A percentile compares a stretch with the other conserved stretches of the same genome.
These are phyloP conservation scores for Cardamine occulta DNA, from an alignment of 345 rosid genomes.

Conservation along the genomic window DNA sequence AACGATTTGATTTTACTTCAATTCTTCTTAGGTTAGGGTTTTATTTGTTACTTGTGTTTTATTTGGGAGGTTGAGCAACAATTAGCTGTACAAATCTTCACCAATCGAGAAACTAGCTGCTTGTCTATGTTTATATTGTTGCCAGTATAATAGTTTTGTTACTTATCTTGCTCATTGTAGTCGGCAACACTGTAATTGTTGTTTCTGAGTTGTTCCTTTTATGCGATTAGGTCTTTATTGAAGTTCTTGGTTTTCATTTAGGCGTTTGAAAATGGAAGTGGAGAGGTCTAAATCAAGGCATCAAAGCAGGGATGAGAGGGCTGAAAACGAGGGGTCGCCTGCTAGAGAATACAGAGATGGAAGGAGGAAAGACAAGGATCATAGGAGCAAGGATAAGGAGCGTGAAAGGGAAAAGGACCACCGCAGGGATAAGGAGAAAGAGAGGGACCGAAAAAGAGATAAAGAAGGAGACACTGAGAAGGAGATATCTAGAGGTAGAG, in stretches of 20 bases:
- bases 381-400: constrained; percentile 52
- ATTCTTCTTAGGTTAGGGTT: constrained; percentile 27
- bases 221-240: constrained; percentile 25
- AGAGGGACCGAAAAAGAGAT: constrained; percentile 47
- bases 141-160: constrained; percentile 1
- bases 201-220: constrained; percentile 1
- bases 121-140: background rate
- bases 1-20: background rate
- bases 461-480: constrained; percentile 51
- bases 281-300: constrained; percentile 42
- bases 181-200: constrained; percentile 2
- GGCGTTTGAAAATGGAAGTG: constrained; percentile 36
- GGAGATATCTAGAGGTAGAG: constrained; percentile 46
- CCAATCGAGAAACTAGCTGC: background rate
- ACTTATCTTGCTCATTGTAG: background rate
- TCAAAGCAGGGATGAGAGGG: constrained; percentile 42
- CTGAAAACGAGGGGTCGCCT: constrained; percentile 38
- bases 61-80: constrained; percentile 8
- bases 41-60: background rate
- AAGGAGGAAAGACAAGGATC: constrained; percentile 57
- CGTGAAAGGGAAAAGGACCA: constrained; percentile 52
- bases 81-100: background rate
- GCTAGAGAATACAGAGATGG: constrained; percentile 47
- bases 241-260: constrained; percentile 12
- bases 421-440: constrained; percentile 51